phyloP scores from a whole-genome alignment of 2,329 filamentous ascomycete genomes.

The Trichoderma sp. region DNA sequence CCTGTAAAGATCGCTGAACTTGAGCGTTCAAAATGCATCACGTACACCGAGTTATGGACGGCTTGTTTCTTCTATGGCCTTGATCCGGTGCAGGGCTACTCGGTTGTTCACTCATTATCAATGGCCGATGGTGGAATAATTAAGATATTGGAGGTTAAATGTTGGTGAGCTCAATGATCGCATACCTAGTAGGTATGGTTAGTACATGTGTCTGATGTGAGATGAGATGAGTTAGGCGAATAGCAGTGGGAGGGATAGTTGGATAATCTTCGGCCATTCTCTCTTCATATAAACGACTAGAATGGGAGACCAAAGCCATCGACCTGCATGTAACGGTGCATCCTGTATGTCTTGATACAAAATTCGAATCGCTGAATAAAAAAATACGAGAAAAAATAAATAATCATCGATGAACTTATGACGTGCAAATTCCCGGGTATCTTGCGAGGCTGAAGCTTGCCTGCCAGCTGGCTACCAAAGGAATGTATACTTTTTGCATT shows the following conservation, averaged over 20 bases:
- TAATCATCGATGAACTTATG: not conserved
- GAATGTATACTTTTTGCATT: constrained; percentile 6
- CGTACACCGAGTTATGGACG: constrained; percentile 40
- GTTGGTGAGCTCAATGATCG: not conserved
- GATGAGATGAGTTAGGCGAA: not conserved
- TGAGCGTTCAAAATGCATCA: not conserved
- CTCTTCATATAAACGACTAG: not conserved
- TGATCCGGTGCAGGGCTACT: constrained; percentile 22
- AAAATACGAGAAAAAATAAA: not conserved
- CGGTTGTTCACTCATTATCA: constrained; percentile 21
- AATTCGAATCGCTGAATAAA: not conserved
- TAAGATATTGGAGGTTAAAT: not conserved
- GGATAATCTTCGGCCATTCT: constrained; percentile 1
- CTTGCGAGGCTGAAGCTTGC: not conserved
- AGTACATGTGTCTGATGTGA: not conserved
- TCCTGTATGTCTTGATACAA: not conserved
- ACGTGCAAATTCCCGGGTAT: not conserved
- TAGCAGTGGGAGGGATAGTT: not conserved
- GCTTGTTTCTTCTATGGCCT: constrained; percentile 34
- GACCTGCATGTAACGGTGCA: not conserved
- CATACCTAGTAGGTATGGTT: not conserved
- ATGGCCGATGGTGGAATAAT: not conserved
- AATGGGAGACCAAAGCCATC: not conserved
- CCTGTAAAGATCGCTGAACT: not conserved
- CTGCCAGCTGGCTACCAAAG: not conserved